These are phyloP conservation scores for Botryobasidium botryosum DNA, from an alignment of 768 basidiomycete genomes.

Conservation along the genomic window DNA sequence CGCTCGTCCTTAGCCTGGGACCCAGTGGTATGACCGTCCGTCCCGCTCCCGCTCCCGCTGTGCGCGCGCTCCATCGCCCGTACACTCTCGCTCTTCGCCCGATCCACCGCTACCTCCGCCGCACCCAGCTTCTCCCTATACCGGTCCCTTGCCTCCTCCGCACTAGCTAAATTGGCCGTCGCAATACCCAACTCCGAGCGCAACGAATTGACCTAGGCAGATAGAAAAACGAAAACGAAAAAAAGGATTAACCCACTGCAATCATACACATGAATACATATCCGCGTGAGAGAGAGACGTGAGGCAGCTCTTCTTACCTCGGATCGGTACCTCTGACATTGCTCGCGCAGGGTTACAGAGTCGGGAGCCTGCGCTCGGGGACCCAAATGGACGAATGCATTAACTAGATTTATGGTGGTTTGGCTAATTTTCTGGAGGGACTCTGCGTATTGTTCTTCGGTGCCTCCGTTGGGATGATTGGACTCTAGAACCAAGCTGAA, in stretches of 20 bases:
- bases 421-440: constrained; percentile 38
- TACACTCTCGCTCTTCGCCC: constrained; percentile 38
- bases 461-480: too few relatives aligned
- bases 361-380: constrained; percentile 22
- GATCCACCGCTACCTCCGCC: constrained; percentile 46
- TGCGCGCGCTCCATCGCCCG: constrained; percentile 23
- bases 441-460: constrained; percentile 15
- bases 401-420: constrained; percentile 42
- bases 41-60: not conserved
- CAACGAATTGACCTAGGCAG: constrained; percentile 35
- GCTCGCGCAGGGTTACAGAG: constrained; percentile 25
- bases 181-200: constrained; percentile 40
- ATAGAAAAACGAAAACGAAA: not conserved
- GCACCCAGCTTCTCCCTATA: constrained; percentile 34
- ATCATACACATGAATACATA: constrained; percentile 43
- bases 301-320: too few relatives aligned
- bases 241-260: not conserved
- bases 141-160: constrained; percentile 30
- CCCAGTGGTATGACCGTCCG: not conserved
- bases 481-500: too few relatives aligned
- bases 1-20: constrained; percentile 2
- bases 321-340: constrained; percentile 33
- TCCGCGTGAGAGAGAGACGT: too few relatives aligned
- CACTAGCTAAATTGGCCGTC: constrained; percentile 33
- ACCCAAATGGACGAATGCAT: constrained; percentile 34